These are phyloP conservation scores for Chytriomyces confervae DNA, from an alignment of 192 early-diverging fungal species.

Conservation along the genomic window DNA sequence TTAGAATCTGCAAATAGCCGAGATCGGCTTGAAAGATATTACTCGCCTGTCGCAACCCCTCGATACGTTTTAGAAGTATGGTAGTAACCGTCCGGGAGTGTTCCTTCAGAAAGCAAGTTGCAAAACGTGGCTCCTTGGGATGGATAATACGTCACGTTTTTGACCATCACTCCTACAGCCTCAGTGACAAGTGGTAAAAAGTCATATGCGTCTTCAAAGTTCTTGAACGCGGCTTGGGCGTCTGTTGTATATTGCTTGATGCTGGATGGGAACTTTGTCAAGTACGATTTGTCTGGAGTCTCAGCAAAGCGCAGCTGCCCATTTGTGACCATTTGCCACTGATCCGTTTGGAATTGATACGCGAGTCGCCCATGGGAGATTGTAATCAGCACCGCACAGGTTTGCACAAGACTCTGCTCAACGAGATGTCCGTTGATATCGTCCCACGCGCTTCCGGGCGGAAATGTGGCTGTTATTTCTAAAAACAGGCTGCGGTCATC, in stretches of 20 bases:
- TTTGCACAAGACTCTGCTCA: not conserved
- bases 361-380: not conserved
- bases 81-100: conserved; percentile 23
- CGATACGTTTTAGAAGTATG: conserved; percentile 11
- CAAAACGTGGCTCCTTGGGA: conserved; percentile 24
- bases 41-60: conserved; percentile 13
- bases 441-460: conserved; percentile 14
- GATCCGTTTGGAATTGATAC: conserved; percentile 17
- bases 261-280: not conserved
- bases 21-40: not conserved
- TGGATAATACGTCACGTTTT: conserved; percentile 7
- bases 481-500: conserved; percentile 6
- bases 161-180: not conserved
- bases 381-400: conserved; percentile 7
- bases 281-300: not conserved
- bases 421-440: not conserved
- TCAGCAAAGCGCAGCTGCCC: conserved; percentile 3
- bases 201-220: conserved; percentile 1
- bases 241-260: conserved; percentile 1
- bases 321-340: conserved; percentile 24
- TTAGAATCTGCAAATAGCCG: not conserved
- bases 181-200: conserved; percentile 15
- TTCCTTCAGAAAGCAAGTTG: conserved; percentile 25
- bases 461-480: conserved; percentile 4
- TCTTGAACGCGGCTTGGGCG: conserved; percentile 13